Conservation (phyloP, 352 stramenopile genomes). For the Phytophthora quininea region DNA sequence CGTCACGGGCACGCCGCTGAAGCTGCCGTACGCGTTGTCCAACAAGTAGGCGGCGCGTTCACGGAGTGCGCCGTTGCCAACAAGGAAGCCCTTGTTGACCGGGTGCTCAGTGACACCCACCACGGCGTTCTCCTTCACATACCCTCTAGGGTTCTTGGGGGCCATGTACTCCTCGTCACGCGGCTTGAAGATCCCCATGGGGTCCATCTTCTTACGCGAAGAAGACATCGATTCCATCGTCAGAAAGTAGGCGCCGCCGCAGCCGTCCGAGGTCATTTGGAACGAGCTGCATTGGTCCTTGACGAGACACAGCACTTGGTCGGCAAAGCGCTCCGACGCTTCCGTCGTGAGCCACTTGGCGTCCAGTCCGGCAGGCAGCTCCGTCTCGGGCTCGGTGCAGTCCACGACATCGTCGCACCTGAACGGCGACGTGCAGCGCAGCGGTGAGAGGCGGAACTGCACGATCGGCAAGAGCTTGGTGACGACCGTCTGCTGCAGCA, state of each 20-base stretch:
- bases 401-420: constrained; percentile 25
- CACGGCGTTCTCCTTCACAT: constrained; percentile 86
- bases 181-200: constrained; percentile 96
- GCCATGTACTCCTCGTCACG: constrained; percentile 99
- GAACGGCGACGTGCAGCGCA: constrained; percentile 35
- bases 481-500: constrained; percentile 52
- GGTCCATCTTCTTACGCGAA: constrained; percentile 23
- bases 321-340: constrained; percentile 46
- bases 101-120: constrained; percentile 83
- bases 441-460: constrained; percentile 40
- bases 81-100: constrained; percentile 83
- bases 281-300: constrained; percentile 45
- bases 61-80: constrained; percentile 86
- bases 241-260: constrained; percentile 75
- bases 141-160: constrained; percentile 97
- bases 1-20: constrained; percentile 86
- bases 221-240: constrained; percentile 25
- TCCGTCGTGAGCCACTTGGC: constrained; percentile 57
- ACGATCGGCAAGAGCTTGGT: constrained; percentile 55
- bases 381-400: constrained; percentile 16
- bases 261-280: constrained; percentile 78
- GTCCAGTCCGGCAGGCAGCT: constrained; percentile 18
- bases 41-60: constrained; percentile 87
- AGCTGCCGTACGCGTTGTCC: constrained; percentile 77
- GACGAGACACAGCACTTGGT: constrained; percentile 45